Conservation (phyloP, 2,329 filamentous ascomycete species). For the Fusarium sororula region DNA sequence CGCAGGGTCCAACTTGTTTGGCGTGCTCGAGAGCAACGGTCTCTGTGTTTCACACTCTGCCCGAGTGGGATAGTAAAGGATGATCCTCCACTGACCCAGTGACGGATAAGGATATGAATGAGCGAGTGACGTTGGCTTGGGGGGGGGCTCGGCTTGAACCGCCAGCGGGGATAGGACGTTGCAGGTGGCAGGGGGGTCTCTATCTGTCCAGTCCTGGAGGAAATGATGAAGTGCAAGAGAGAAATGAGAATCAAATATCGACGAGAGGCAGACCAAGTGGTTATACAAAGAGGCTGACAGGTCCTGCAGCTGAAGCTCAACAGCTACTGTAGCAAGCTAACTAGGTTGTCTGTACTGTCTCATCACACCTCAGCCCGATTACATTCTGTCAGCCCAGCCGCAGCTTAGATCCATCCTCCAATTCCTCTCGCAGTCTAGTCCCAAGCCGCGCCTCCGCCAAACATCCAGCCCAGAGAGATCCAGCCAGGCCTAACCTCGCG, state of each 20-base stretch:
- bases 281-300: background rate
- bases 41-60: conserved; percentile 29
- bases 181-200: background rate
- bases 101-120: conserved; percentile 14
- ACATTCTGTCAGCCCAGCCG: conserved; percentile 32
- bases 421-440: conserved; percentile 26
- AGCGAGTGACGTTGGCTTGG: conserved; percentile 31
- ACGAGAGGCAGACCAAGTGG: background rate
- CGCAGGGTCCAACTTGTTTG: background rate
- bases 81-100: conserved; percentile 29
- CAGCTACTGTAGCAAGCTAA: background rate
- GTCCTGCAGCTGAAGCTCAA: background rate
- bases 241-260: conserved; percentile 4
- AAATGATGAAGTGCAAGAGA: conserved; percentile 13
- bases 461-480: conserved; percentile 33
- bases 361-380: conserved; percentile 22
- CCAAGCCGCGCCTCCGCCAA: conserved; percentile 33
- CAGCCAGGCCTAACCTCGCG: conserved; percentile 29
- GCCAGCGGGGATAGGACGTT: conserved; percentile 8
- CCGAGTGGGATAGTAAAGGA: conserved; percentile 7
- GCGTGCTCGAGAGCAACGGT: conserved; percentile 6
- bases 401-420: conserved; percentile 23
- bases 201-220: background rate
- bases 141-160: conserved; percentile 28
- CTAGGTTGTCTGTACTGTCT: background rate